Evolutionary conservation across 345 rosid genomes (phyloP).

Genomic region (Moricandia arvensis): DNA sequence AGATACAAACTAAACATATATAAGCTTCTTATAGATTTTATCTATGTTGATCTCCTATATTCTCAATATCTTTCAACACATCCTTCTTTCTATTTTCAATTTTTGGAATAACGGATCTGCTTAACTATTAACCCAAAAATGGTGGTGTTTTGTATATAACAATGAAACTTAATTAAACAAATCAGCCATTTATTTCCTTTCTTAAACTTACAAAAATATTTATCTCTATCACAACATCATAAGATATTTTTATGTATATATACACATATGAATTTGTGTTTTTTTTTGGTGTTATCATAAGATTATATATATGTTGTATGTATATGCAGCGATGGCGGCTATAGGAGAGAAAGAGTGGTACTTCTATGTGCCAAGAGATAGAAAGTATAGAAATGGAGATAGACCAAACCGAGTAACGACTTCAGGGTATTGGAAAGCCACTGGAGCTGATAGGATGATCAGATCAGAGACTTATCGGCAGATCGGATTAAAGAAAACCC

Average conservation of each 20-base stretch:
- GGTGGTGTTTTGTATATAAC: not conserved
- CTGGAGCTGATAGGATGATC: conserved; percentile 98
- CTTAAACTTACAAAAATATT: not conserved
- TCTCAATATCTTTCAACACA: not conserved
- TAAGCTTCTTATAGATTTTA: not conserved
- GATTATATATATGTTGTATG: conserved; percentile 7
- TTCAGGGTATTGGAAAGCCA: conserved; percentile 99
- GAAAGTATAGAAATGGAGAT: conserved; percentile 94
- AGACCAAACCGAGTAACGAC: conserved; percentile 95
- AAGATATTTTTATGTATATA: not conserved
- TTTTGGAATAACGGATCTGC: not conserved
- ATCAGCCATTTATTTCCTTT: not conserved
- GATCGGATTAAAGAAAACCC: conserved; percentile 98
- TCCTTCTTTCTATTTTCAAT: not conserved
- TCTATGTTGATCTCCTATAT: not conserved
- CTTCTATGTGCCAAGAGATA: conserved; percentile 94
- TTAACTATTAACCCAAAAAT: not conserved
- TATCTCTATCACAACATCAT: not conserved
- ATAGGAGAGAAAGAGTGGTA: conserved; percentile 99
- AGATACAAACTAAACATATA: not conserved
- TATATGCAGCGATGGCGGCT: conserved; percentile 75
- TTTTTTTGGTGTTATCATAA: not conserved
- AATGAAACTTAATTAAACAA: not conserved
- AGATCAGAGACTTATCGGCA: conserved; percentile 67
- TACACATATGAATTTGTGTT: not conserved